Evolutionary conservation across 371 early-diverging fungal genomes (phyloP), one percentile per base, ranked within the genome.

Genomic region (Mortierella polycephala): DNA sequence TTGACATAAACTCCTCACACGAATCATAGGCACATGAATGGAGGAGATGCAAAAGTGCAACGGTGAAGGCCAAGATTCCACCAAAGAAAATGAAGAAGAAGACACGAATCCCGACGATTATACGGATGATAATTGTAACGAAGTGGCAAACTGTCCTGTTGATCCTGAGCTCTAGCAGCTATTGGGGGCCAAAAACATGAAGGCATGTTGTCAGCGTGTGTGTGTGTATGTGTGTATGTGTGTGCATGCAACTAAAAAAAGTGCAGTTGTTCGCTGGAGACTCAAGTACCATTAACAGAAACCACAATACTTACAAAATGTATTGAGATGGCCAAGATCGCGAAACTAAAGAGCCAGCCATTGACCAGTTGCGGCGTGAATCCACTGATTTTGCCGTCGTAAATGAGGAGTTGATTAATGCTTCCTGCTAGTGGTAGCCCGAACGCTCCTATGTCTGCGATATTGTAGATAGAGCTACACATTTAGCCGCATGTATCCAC

Each of bases 1-100:
- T n/a, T n/a, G n/a, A n/a, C n/a, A n/a, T n/a, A n/a, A n/a, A n/a
- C n/a, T n/a, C n/a, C n/a, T n/a, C n/a, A n/a, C n/a, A n/a, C n/a
- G n/a, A 12, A 18, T 37, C 45, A 10, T 18, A 41, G 9, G 60
- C 14, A 23, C 49, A 47, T 3, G 37, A 45, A 49, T 37, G 60
- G 9, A 60, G 21, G 8, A 60, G 10, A 30, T 60, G 60, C 23
- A 60, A 23, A 37, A 45, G 20, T 1, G 60, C 47, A 13, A 60
- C 49, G 7, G 60, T 23, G 16, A 60, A 60, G 1, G 30, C 46
- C 9, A 60, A 6, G 23, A 60, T 49, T 6, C 60, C 60, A 20
- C 60, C 47, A 5, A 50, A 47, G 30, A 60, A 49, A 23, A 60
- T 49, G 16, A 60, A 20, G 14, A 60, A 60, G 39, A 60, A 60